Evolutionary conservation across 345 rosid genomes (phyloP).

Genomic region (Turnera subulata): DNA sequence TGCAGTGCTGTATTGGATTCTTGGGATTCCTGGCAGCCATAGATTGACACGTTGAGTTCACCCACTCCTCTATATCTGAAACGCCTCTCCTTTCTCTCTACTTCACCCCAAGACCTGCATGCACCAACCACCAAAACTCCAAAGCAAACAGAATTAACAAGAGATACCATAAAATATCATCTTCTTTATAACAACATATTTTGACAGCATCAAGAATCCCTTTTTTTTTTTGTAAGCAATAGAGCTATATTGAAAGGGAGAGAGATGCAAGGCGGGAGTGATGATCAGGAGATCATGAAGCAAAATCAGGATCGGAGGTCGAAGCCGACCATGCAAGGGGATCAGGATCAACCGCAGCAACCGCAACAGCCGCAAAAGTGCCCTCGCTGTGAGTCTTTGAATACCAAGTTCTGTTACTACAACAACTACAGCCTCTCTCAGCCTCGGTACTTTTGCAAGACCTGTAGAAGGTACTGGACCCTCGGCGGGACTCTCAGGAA

Average conservation of each 20-base stretch:
- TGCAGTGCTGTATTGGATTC: constrained; percentile 9
- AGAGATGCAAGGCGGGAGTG: constrained; percentile 25
- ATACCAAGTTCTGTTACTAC: constrained; percentile 72
- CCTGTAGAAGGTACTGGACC: constrained; percentile 69
- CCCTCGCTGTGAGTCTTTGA: constrained; percentile 60
- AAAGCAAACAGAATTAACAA: neutral
- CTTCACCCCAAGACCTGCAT: constrained; percentile 17
- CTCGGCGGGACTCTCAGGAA: constrained; percentile 69
- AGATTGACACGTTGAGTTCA: constrained; percentile 19
- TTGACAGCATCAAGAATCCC: neutral
- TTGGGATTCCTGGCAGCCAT: neutral
- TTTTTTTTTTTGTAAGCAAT: neutral
- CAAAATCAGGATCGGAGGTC: constrained; percentile 33
- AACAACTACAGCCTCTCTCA: constrained; percentile 67
- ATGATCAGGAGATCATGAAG: constrained; percentile 23
- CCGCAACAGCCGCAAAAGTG: constrained; percentile 40
- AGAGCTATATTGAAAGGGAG: neutral
- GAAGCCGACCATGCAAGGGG: constrained; percentile 22
- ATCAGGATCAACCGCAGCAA: constrained; percentile 18
- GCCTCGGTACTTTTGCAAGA: constrained; percentile 72
- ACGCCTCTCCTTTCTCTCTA: neutral
- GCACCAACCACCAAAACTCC: constrained; percentile 12
- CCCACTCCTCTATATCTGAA: constrained; percentile 14
- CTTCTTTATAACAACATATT: neutral
- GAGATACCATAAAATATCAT: neutral